Evolutionary conservation across 2,329 filamentous ascomycete species (phyloP), one percentile per base, ranked within the genome.

Genomic region (Xylaria sp.): DNA sequence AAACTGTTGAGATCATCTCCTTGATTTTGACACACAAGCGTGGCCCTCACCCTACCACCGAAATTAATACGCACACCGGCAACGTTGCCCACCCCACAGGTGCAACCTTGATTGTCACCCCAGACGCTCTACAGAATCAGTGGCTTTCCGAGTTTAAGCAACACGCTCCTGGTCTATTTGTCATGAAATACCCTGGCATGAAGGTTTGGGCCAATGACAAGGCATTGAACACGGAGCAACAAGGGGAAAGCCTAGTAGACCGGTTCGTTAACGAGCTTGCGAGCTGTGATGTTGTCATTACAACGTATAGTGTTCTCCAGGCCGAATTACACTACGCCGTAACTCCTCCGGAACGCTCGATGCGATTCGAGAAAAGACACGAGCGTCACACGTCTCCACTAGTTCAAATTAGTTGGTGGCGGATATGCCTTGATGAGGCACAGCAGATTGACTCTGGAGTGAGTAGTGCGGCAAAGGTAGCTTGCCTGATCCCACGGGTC

Each of bases 391-490:
- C 83, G 53, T 95, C 92, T 4, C 93, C 93, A 0, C 80, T 98
- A 6, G 87, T 93, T 9, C 85, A 90, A 67, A 86, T 97, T 17
- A 87, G 83, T 1, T 98, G 92, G 93, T 97, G 93, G 92, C 85
- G 94, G 41, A 86, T 96, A 1, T 88, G 87, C 55, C 81, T 90
- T 1, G 88, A 90, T 60, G 93, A 89, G 79, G 88, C 94, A 0
- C 95, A 99, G 72, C 96, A 97, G 90, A 88, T 98, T 41, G 94
- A 98, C 73, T 94, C 87, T 67, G 92, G 93, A 33, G 88, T 96
- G 3, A 93, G 87, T 69, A 89, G 92, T 68, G 91, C 94, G 27
- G 93, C 95, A 1, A 86, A 83, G 47, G 87, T 97, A 13, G 93
- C 93, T 35, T 86, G 88, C 40, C 80, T 90, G 25, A 89, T 99